These are phyloP conservation scores for Endocarpon pusillum DNA, from an alignment of 495 filamentous ascomycete species.

Conservation along the genomic window DNA sequence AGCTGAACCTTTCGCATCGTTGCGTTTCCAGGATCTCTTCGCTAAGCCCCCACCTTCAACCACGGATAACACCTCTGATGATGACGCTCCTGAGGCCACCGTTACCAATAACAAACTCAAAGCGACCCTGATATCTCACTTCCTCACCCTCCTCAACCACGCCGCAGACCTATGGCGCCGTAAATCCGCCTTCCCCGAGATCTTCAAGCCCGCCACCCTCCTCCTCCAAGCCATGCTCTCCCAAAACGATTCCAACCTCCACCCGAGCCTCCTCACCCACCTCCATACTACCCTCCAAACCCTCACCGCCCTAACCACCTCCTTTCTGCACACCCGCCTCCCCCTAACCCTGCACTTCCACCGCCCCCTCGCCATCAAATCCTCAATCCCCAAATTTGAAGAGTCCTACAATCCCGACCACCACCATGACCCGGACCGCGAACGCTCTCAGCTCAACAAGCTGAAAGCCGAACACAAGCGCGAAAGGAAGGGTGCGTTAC, in stretches of 20 bases:
- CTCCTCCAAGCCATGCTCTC: conserved; percentile 31
- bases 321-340: conserved; percentile 44
- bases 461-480: conserved; percentile 81
- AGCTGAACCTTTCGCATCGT: conserved; percentile 31
- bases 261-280: conserved; percentile 22
- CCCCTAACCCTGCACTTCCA: conserved; percentile 84
- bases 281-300: conserved; percentile 20
- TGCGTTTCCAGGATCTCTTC: conserved; percentile 28
- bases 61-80: conserved; percentile 32
- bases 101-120: conserved; percentile 34
- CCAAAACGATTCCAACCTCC: conserved; percentile 6
- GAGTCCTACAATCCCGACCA: conserved; percentile 83
- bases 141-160: conserved; percentile 35
- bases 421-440: conserved; percentile 87
- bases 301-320: conserved; percentile 29
- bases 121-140: conserved; percentile 37
- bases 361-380: conserved; percentile 71
- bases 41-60: conserved; percentile 19
- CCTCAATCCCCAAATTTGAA: conserved; percentile 88
- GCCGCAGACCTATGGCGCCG: conserved; percentile 46
- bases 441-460: conserved; percentile 64
- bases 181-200: conserved; percentile 55
- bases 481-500: conserved; percentile 86
- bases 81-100: conserved; percentile 12
- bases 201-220: conserved; percentile 38